These are phyloP conservation scores for Flaveria linearis DNA, from an alignment of 129 eudicot genomes.

Conservation along the genomic window DNA sequence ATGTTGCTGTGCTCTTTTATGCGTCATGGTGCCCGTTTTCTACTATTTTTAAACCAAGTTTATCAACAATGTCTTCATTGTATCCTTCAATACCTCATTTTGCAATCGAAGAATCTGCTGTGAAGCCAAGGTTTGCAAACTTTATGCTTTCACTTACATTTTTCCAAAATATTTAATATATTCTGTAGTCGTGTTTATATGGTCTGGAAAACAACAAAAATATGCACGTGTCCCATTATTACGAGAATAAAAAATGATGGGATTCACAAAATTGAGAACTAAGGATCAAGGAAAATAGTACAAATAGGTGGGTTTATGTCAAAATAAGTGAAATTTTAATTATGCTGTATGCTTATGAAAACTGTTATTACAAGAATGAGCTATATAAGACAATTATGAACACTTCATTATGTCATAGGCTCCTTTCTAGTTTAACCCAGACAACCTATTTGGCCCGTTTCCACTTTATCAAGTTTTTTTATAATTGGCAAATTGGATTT, in stretches of 20 bases:
- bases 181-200: not conserved
- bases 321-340: not conserved
- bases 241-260: not conserved
- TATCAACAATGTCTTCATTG: conserved; percentile 57
- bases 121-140: conserved; percentile 70
- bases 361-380: not conserved
- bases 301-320: not conserved
- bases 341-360: not conserved
- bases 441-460: not conserved
- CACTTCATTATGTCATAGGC: not conserved
- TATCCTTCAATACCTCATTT: conserved; percentile 84
- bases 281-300: conserved; percentile 9
- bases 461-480: not conserved
- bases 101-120: conserved; percentile 71
- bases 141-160: conserved; percentile 7
- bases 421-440: not conserved
- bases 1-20: conserved; percentile 74
- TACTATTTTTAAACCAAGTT: conserved; percentile 56
- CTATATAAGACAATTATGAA: not conserved
- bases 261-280: conserved; percentile 2
- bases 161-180: conserved; percentile 4
- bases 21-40: conserved; percentile 96
- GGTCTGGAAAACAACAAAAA: not conserved
- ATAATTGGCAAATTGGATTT: too few species aligned
- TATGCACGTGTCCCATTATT: not conserved